Conservation (phyloP, 352 stramenopile genomes). For the Blastocystis sp. region DNA sequence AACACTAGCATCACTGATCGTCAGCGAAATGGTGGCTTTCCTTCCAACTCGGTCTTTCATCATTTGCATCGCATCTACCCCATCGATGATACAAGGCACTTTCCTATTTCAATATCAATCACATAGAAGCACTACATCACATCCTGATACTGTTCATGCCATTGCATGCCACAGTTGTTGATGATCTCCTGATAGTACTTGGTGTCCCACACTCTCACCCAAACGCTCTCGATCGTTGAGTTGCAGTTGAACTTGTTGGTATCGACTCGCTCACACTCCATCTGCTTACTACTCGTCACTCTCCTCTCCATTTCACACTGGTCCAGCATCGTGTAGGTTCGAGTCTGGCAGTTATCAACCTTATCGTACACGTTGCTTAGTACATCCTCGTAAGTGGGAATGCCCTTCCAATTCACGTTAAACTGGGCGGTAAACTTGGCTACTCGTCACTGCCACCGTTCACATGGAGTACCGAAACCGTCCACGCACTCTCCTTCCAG, state of each 20-base stretch:
- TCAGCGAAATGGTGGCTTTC: not conserved
- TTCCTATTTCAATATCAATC: conserved; percentile 7
- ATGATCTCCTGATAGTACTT: conserved; percentile 12
- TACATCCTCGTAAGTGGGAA: not conserved
- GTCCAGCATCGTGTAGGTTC: not conserved
- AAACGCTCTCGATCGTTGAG: conserved; percentile 35
- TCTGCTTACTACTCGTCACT: conserved; percentile 18
- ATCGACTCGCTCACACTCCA: conserved; percentile 7
- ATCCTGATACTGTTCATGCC: conserved; percentile 21
- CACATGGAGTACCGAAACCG: not conserved
- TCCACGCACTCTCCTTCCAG: conserved; percentile 22
- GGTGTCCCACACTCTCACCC: conserved; percentile 44
- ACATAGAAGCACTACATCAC: not conserved
- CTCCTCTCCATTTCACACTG: not conserved
- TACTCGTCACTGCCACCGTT: not conserved
- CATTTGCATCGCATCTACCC: not conserved
- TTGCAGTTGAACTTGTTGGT: not conserved
- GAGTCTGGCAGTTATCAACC: not conserved
- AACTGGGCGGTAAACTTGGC: not conserved
- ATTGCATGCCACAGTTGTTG: conserved; percentile 16
- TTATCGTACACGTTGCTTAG: not conserved
- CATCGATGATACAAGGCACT: conserved; percentile 35
- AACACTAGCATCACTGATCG: conserved; percentile 75
- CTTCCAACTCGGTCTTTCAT: not conserved
- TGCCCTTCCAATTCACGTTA: not conserved